Evolutionary conservation across 163 green algal genomes (phyloP).

Genomic region (Chlorella variabilis): DNA sequence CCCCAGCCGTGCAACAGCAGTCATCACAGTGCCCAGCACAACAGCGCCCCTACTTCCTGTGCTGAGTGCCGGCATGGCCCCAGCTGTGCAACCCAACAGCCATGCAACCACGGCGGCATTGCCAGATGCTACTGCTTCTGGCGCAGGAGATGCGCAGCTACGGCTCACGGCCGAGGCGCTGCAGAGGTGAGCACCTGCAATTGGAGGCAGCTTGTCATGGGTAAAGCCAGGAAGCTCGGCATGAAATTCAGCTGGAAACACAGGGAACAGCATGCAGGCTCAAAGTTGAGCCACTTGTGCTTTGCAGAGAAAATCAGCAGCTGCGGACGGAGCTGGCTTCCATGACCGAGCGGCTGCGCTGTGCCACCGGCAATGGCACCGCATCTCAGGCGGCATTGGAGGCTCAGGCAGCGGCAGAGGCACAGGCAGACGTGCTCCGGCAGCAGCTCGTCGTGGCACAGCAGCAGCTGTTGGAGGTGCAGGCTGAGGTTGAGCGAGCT

Average conservation of each 20-base stretch:
- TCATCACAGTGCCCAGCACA: background rate
- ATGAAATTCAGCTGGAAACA: too few relatives aligned
- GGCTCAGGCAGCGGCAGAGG: constrained; percentile 8
- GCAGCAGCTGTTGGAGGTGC: background rate
- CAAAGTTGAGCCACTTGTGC: too few relatives aligned
- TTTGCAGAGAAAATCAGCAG: constrained; percentile 26
- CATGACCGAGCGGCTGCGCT: background rate
- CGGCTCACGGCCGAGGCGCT: background rate
- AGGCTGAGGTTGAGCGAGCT: constrained; percentile 28
- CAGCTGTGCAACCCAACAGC: too few relatives aligned
- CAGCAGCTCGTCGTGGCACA: constrained; percentile 11
- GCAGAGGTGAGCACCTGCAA: constrained; percentile 19
- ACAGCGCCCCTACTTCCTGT: background rate
- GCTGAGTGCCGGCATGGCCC: too few relatives aligned
- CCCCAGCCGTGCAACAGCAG: too few relatives aligned
- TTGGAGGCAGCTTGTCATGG: too few relatives aligned
- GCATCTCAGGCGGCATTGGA: constrained; percentile 34
- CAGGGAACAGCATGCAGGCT: too few relatives aligned
- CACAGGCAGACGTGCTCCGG: constrained; percentile 8
- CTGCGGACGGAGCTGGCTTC: background rate
- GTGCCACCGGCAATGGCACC: background rate
- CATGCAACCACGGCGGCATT: background rate
- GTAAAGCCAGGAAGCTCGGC: too few relatives aligned
- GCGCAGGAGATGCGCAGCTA: too few relatives aligned
- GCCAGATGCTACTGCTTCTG: constrained; percentile 1